phyloP scores from a whole-genome alignment of 148 eudicot species.

The Polygonum maritimum region DNA sequence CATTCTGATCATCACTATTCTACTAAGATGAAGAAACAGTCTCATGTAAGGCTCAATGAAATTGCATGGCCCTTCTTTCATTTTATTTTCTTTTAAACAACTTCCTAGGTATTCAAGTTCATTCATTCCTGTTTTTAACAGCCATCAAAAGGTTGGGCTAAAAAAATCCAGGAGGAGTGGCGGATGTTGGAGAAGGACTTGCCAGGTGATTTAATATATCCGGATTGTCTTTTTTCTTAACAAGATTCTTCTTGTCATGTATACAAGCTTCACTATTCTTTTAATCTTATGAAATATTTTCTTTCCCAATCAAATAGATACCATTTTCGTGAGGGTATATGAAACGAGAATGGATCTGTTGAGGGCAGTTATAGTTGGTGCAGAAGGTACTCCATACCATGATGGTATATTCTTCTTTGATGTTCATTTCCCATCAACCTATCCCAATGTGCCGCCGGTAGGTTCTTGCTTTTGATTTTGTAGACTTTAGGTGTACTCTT shows the following conservation, averaged over 20 bases:
- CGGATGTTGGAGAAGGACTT: slow-evolving; percentile 64
- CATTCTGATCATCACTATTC: slow-evolving; percentile 53
- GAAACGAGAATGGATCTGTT: slow-evolving; percentile 81
- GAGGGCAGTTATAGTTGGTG: slow-evolving; percentile 80
- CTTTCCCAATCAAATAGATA: slow-evolving; percentile 30
- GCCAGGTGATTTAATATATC: slow-evolving; percentile 46
- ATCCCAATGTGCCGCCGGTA: slow-evolving; percentile 77
- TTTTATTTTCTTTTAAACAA: neutral
- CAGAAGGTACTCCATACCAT: slow-evolving; percentile 89
- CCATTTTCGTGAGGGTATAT: slow-evolving; percentile 65
- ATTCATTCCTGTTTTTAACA: slow-evolving; percentile 21
- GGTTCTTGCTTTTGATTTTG: slow-evolving; percentile 15
- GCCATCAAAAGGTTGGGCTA: slow-evolving; percentile 63
- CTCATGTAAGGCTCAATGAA: slow-evolving; percentile 29
- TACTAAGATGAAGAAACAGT: slow-evolving; percentile 12
- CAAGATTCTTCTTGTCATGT: neutral
- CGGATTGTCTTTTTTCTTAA: neutral
- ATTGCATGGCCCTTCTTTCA: slow-evolving; percentile 6
- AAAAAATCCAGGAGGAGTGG: slow-evolving; percentile 87
- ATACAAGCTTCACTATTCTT: neutral
- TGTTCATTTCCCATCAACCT: slow-evolving; percentile 39
- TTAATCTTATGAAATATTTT: neutral
- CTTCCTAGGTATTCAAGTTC: neutral
- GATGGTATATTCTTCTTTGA: slow-evolving; percentile 93
- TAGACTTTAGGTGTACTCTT: slow-evolving; percentile 5